A percentile compares a stretch with the other conserved stretches of the same genome.
Evolutionary conservation across 495 filamentous ascomycete genomes (phyloP).

Genomic region (Aspergillus bridgeri): DNA sequence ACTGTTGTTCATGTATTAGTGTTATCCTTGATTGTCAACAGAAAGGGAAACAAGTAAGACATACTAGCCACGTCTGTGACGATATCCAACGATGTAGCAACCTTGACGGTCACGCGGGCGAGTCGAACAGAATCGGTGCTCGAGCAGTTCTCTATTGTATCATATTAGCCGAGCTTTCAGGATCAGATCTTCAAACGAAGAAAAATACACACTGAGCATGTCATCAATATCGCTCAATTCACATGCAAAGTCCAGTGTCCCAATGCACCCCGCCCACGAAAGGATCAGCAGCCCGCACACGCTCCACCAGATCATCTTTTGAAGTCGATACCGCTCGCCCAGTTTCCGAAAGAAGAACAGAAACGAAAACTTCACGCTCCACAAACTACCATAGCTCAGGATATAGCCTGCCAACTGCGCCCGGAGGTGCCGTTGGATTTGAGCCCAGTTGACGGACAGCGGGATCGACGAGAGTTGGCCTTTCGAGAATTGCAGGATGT

Average conservation of each 20-base stretch:
- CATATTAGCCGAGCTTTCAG: not conserved
- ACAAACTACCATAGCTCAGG: not conserved
- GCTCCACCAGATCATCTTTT: conserved; percentile 4
- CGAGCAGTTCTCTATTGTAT: not conserved
- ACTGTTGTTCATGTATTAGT: not conserved
- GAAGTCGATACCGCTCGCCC: not conserved
- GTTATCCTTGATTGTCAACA: not conserved
- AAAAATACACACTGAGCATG: not conserved
- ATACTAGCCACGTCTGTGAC: not conserved
- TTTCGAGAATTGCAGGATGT: not conserved
- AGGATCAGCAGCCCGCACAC: not conserved
- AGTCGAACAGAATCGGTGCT: not conserved
- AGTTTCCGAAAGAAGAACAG: conserved; percentile 2
- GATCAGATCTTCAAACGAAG: not conserved
- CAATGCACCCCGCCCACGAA: not conserved
- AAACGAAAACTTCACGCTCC: conserved; percentile 3
- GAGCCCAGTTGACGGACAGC: not conserved
- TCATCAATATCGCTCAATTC: not conserved
- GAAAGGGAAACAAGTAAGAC: not conserved
- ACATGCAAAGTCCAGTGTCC: not conserved
- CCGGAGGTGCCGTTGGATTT: not conserved
- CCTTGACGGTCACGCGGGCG: not conserved
- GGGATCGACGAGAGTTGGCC: not conserved
- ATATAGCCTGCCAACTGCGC: not conserved
- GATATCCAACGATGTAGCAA: not conserved